phyloP scores from a whole-genome alignment of 1,284 basidiomycete genomes.

The Chondrostereum purpureum region DNA sequence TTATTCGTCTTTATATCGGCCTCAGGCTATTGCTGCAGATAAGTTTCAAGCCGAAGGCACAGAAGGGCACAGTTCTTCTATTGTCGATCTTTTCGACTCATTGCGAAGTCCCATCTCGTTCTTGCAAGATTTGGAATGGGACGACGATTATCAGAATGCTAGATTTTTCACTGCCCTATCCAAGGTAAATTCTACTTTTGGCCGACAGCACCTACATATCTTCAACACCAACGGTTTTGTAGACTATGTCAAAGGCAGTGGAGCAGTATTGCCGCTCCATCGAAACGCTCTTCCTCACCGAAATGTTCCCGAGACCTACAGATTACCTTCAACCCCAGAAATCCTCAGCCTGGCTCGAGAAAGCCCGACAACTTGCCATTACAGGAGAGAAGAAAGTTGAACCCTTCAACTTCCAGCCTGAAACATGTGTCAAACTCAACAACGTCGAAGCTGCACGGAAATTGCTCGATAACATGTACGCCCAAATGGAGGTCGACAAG shows the following conservation, averaged over 20 bases:
- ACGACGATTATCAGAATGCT: slow-evolving; percentile 84
- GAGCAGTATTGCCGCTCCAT: slow-evolving; percentile 88
- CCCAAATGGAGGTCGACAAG: slow-evolving; percentile 86
- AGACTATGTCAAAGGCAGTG: slow-evolving; percentile 89
- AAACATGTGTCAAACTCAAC: slow-evolving; percentile 97
- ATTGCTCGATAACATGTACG: slow-evolving; percentile 91
- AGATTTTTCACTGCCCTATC: slow-evolving; percentile 84
- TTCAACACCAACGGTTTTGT: slow-evolving; percentile 7
- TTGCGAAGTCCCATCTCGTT: slow-evolving; percentile 88
- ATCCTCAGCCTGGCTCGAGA: slow-evolving; percentile 92
- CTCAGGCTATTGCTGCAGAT: slow-evolving; percentile 86
- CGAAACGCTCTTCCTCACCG: slow-evolving; percentile 85
- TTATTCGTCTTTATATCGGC: slow-evolving; percentile 7
- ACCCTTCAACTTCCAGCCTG: slow-evolving; percentile 89
- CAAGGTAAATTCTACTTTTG: slow-evolving; percentile 70
- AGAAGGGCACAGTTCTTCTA: slow-evolving; percentile 90
- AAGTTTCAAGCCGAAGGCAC: slow-evolving; percentile 84
- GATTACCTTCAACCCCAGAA: slow-evolving; percentile 76
- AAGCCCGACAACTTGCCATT: slow-evolving; percentile 75
- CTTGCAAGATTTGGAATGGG: slow-evolving; percentile 87
- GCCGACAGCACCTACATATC: no score
- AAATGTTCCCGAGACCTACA: slow-evolving; percentile 85
- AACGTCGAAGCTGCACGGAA: slow-evolving; percentile 92
- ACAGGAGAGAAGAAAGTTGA: slow-evolving; percentile 86
- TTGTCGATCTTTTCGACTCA: slow-evolving; percentile 94